phyloP scores from a whole-genome alignment of 2,329 filamentous ascomycete species.

The Dothistroma septosporum region DNA sequence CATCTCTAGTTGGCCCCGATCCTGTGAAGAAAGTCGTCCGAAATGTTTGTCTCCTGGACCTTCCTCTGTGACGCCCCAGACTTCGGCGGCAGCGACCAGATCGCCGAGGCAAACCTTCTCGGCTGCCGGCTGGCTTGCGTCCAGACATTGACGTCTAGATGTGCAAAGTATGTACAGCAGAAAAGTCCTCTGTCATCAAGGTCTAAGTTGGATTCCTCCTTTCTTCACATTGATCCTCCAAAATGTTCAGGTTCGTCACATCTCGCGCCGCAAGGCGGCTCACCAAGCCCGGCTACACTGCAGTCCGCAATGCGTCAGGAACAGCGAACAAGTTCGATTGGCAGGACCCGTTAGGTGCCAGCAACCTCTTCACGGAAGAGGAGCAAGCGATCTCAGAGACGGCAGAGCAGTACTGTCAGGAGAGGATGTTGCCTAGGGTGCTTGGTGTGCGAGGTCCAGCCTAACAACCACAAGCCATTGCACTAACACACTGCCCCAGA shows the following conservation, averaged over 20 bases:
- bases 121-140: neutral
- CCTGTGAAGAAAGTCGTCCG: neutral
- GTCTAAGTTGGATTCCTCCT: neutral
- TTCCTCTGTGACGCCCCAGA: slow-evolving; percentile 6
- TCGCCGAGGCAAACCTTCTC: neutral
- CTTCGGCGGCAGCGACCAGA: neutral
- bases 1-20: neutral
- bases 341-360: slow-evolving; percentile 78
- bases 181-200: neutral
- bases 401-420: slow-evolving; percentile 90
- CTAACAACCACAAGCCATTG: neutral
- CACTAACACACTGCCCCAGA: slow-evolving; percentile 48
- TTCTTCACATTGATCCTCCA: neutral
- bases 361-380: slow-evolving; percentile 78
- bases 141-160: slow-evolving; percentile 6
- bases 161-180: neutral
- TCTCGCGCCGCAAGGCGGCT: slow-evolving; percentile 39
- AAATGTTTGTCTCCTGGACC: neutral
- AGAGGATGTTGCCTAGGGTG: slow-evolving; percentile 77
- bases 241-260: slow-evolving; percentile 45
- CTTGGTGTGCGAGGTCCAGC: slow-evolving; percentile 56
- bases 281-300: slow-evolving; percentile 28
- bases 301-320: slow-evolving; percentile 39
- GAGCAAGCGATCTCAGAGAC: slow-evolving; percentile 87
- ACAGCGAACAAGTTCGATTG: slow-evolving; percentile 66